These are phyloP conservation scores for Moringa oleifera DNA, from an alignment of 345 rosid species.

Conservation along the genomic window DNA sequence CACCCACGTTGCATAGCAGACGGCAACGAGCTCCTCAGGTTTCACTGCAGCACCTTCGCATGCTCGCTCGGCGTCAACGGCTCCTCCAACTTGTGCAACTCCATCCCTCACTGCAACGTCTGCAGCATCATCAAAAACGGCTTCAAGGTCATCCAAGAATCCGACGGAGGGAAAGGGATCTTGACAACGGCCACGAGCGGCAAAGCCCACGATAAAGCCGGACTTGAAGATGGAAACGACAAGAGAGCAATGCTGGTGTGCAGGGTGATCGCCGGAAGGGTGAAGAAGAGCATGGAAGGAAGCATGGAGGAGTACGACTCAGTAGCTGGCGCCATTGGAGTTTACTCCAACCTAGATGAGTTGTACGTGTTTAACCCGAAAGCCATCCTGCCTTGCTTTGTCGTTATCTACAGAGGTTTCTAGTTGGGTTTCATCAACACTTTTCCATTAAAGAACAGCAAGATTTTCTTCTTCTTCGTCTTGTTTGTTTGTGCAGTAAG, in stretches of 20 bases:
- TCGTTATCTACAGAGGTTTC: constrained; percentile 58
- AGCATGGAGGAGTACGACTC: constrained; percentile 61
- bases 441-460: background rate
- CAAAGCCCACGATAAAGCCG: constrained; percentile 59
- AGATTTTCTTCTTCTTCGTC: constrained; percentile 6
- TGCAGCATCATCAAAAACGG: constrained; percentile 66
- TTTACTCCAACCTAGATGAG: constrained; percentile 64
- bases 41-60: constrained; percentile 51
- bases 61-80: constrained; percentile 63
- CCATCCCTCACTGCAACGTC: constrained; percentile 41
- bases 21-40: constrained; percentile 78
- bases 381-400: constrained; percentile 82
- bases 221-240: constrained; percentile 13
- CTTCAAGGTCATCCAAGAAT: constrained; percentile 31
- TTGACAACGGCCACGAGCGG: constrained; percentile 77
- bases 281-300: constrained; percentile 45
- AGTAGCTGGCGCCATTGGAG: constrained; percentile 41
- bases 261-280: constrained; percentile 73
- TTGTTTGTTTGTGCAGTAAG: constrained; percentile 1
- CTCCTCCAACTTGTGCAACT: constrained; percentile 58
- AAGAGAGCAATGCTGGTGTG: constrained; percentile 78
- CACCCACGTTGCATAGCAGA: constrained; percentile 82
- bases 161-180: constrained; percentile 36
- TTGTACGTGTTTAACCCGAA: constrained; percentile 52
- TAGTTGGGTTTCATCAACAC: constrained; percentile 5